Conservation (phyloP, 176 grass and related monocot species). For the Alopecurus myosuroides region DNA sequence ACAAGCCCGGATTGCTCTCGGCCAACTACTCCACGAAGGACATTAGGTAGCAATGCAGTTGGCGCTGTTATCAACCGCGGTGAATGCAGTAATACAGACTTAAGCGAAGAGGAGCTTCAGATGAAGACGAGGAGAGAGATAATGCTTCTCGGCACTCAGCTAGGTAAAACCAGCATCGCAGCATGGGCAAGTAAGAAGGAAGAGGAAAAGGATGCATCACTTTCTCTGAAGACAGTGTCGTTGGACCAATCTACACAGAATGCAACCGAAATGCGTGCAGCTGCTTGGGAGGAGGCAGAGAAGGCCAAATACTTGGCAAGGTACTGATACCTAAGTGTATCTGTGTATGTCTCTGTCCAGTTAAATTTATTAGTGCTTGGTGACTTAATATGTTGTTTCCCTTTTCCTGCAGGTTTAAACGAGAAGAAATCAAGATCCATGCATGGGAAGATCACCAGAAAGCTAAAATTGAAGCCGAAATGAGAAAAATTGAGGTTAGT, state of each 20-base stretch:
- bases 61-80: slow-evolving; percentile 26
- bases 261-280: slow-evolving; percentile 60
- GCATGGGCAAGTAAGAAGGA: slow-evolving; percentile 96
- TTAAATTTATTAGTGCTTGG: not conserved
- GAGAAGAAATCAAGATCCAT: slow-evolving; percentile 92
- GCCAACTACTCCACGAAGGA: slow-evolving; percentile 65
- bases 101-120: slow-evolving; percentile 78
- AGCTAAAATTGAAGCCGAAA: slow-evolving; percentile 97
- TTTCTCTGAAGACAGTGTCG: slow-evolving; percentile 44
- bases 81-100: slow-evolving; percentile 38
- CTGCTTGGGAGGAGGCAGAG: slow-evolving; percentile 90
- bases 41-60: slow-evolving; percentile 29
- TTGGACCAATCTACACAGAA: slow-evolving; percentile 46
- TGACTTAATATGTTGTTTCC: slow-evolving; percentile 1
- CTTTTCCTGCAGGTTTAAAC: slow-evolving; percentile 61
- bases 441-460: slow-evolving; percentile 99
- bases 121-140: slow-evolving; percentile 86
- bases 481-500: slow-evolving; percentile 86
- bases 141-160: slow-evolving; percentile 85
- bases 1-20: slow-evolving; percentile 73
- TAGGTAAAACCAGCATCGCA: slow-evolving; percentile 90
- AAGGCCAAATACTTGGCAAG: slow-evolving; percentile 89
- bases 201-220: slow-evolving; percentile 65
- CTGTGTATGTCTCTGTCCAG: not conserved
- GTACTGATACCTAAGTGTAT: slow-evolving; percentile 20